Conservation (phyloP, 257 asterid genomes). For the Solanum microdontum region DNA sequence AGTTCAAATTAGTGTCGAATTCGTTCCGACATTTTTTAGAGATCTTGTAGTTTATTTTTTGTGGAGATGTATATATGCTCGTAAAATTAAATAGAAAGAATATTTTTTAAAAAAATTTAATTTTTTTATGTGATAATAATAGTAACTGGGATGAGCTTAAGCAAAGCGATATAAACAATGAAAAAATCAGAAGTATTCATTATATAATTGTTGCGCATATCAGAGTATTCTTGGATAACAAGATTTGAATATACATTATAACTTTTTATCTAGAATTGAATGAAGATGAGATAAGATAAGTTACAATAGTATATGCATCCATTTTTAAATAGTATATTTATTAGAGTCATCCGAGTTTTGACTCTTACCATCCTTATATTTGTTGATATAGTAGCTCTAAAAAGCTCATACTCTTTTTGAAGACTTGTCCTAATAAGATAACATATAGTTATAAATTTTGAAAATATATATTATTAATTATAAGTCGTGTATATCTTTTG, state of each 20-base stretch:
- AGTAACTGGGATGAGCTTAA: background rate
- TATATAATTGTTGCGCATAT: background rate
- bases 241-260: background rate
- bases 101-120: rapidly evolving
- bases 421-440: background rate
- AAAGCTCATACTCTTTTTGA: too few species aligned
- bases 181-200: background rate
- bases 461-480: background rate
- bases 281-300: background rate
- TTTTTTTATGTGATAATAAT: background rate
- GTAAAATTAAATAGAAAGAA: too few species aligned
- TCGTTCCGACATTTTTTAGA: background rate
- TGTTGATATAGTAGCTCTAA: too few species aligned
- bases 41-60: background rate
- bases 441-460: background rate
- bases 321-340: background rate
- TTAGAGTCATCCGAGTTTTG: too few species aligned
- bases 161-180: background rate
- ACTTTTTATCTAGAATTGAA: background rate
- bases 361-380: too few species aligned
- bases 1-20: background rate
- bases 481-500: background rate
- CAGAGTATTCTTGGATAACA: background rate
- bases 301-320: background rate
- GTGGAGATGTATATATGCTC: background rate